Percentiles rank a stretch among this genome's conserved stretches.
Evolutionary conservation across 2,329 filamentous ascomycete species (phyloP).

Genomic region (Scleromitrula shiraiana): DNA sequence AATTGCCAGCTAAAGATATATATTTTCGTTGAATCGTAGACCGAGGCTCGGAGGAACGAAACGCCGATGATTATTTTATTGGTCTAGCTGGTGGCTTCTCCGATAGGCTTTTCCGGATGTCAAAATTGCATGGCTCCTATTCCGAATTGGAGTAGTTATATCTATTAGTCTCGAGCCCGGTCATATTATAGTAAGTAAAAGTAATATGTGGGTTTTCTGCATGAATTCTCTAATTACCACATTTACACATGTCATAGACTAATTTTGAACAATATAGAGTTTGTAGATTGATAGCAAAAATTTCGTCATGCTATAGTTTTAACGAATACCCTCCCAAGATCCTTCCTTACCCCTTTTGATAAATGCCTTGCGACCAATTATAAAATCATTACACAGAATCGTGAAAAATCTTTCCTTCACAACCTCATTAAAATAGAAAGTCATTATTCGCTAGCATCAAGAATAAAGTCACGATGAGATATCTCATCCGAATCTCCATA

Average conservation of each 20-base stretch:
- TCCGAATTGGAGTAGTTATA: too few species aligned
- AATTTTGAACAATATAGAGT: too few species aligned
- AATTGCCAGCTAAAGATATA: background rate
- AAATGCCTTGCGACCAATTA: background rate
- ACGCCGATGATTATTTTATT: background rate
- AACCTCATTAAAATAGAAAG: background rate
- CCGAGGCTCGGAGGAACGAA: slow-evolving; percentile 7
- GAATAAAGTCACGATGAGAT: background rate
- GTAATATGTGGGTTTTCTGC: too few species aligned
- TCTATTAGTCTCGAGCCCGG: too few species aligned
- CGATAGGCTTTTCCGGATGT: background rate
- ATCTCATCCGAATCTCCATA: background rate
- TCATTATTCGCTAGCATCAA: slow-evolving; percentile 5
- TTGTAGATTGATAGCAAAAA: too few species aligned
- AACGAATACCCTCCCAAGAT: background rate
- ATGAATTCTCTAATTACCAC: too few species aligned
- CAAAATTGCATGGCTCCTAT: too few species aligned
- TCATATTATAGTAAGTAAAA: too few species aligned
- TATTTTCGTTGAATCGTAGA: too few species aligned
- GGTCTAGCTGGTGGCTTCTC: background rate
- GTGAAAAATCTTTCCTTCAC: background rate
- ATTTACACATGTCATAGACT: too few species aligned
- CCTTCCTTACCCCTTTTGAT: background rate
- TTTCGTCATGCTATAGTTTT: background rate
- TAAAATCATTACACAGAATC: background rate